Evolutionary conservation across 106 monocot genomes (phyloP).

Genomic region (Dendrobium huoshanense): DNA sequence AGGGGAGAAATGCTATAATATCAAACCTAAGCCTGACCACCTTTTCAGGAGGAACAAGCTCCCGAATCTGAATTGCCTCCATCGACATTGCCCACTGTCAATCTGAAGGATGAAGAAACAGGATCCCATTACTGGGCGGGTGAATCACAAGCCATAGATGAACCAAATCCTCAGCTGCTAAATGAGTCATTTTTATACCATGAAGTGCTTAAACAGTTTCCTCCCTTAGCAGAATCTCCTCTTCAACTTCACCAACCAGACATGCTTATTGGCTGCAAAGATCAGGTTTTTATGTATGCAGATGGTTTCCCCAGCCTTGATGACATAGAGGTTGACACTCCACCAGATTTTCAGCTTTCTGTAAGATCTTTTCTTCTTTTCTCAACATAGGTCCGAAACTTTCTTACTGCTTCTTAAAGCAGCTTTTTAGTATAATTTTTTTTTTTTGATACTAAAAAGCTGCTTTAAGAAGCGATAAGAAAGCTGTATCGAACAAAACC

Average conservation of each 20-base stretch:
- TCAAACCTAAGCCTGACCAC: neutral
- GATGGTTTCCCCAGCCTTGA: constrained; percentile 42
- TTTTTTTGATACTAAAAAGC: no score
- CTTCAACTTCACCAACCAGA: constrained; percentile 10
- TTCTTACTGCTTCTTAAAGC: no score
- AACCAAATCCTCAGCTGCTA: constrained; percentile 19
- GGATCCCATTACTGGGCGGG: constrained; percentile 30
- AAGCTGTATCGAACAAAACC: no score
- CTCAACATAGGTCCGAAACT: neutral
- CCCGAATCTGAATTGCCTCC: constrained; percentile 3
- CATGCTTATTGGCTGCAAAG: neutral
- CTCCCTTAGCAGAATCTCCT: constrained; percentile 21
- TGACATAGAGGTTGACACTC: constrained; percentile 39
- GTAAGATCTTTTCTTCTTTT: constrained; percentile 23
- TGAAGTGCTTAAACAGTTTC: constrained; percentile 58
- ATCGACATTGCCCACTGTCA: constrained; percentile 8
- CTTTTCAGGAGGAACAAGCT: constrained; percentile 9
- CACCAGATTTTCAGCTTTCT: constrained; percentile 63
- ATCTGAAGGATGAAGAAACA: constrained; percentile 11
- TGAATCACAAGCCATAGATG: constrained; percentile 54
- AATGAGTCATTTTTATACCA: constrained; percentile 52
- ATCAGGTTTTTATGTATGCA: neutral
- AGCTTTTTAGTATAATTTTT: no score
- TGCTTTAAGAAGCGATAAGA: no score
- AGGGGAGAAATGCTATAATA: no score